Conservation (phyloP, 805 yeast genomes). For the Ascoidea rubescens region DNA sequence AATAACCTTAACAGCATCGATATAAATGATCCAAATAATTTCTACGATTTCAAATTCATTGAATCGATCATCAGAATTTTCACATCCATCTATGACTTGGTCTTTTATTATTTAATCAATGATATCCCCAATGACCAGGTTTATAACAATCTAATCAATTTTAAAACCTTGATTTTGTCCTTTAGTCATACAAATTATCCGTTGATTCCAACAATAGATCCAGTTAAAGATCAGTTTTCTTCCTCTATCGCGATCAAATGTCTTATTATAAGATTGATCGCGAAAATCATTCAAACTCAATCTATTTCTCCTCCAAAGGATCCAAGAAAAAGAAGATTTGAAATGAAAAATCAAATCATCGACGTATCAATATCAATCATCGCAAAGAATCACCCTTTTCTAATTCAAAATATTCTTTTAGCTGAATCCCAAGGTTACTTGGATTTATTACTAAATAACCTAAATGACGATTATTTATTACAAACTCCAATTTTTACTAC, state of each 20-base stretch:
- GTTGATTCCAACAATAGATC: too few relatives aligned
- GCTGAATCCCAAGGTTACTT: constrained; percentile 60
- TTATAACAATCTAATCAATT: too few relatives aligned
- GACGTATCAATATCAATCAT: constrained; percentile 38
- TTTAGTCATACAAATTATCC: neutral
- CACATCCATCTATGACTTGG: neutral
- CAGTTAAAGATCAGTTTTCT: too few relatives aligned
- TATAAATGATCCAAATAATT: neutral
- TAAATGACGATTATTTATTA: constrained; percentile 41
- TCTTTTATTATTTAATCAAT: too few relatives aligned
- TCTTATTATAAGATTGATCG: constrained; percentile 48
- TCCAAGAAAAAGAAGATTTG: constrained; percentile 11
- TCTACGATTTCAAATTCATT: too few relatives aligned
- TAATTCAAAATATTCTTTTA: constrained; percentile 40
- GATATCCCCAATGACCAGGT: neutral
- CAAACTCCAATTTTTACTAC: constrained; percentile 50
- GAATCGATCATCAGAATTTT: too few relatives aligned
- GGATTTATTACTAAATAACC: constrained; percentile 44
- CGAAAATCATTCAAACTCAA: constrained; percentile 42
- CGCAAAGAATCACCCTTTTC: constrained; percentile 47
- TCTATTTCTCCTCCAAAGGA: constrained; percentile 19
- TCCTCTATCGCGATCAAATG: neutral
- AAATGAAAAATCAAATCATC: constrained; percentile 2
- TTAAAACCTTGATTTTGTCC: neutral
- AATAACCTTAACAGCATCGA: too few relatives aligned